Evolutionary conservation across 768 basidiomycete species (phyloP).

Genomic region (Kwoniella bestiolae): DNA sequence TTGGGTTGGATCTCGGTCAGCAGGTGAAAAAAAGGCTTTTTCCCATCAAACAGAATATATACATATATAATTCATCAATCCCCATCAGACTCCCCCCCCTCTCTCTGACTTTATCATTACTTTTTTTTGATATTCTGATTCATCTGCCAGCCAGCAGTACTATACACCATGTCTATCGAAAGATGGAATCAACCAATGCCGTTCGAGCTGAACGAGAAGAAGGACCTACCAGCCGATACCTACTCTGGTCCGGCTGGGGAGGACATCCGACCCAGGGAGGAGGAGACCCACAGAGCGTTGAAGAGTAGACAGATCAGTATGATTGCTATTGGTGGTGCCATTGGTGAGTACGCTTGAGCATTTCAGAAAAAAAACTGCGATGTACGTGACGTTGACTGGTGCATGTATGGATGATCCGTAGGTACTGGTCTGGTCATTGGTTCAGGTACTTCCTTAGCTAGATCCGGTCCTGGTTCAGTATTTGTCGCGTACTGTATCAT

Average conservation of each 20-base stretch:
- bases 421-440: conserved; percentile 29
- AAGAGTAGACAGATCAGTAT: conserved; percentile 20
- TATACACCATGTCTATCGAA: conserved; percentile 9
- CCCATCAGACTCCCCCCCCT: background rate
- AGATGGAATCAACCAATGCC: conserved; percentile 11
- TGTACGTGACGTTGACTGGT: too few relatives aligned
- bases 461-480: conserved; percentile 1
- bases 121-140: background rate
- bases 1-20: background rate
- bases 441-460: conserved; percentile 29
- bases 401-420: conserved; percentile 27
- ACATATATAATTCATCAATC: background rate
- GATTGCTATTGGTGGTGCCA: conserved; percentile 14
- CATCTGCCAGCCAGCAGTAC: background rate
- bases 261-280: conserved; percentile 18
- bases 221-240: conserved; percentile 10
- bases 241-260: conserved; percentile 11
- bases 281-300: conserved; percentile 25
- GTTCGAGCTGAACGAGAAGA: conserved; percentile 11
- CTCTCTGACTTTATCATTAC: background rate
- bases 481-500: background rate
- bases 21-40: background rate
- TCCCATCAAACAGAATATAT: too few relatives aligned
- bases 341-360: conserved; percentile 14
- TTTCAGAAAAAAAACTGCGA: too few relatives aligned